Conservation (phyloP, 2,329 filamentous ascomycete species). For the Endoconidiophora polonica region DNA sequence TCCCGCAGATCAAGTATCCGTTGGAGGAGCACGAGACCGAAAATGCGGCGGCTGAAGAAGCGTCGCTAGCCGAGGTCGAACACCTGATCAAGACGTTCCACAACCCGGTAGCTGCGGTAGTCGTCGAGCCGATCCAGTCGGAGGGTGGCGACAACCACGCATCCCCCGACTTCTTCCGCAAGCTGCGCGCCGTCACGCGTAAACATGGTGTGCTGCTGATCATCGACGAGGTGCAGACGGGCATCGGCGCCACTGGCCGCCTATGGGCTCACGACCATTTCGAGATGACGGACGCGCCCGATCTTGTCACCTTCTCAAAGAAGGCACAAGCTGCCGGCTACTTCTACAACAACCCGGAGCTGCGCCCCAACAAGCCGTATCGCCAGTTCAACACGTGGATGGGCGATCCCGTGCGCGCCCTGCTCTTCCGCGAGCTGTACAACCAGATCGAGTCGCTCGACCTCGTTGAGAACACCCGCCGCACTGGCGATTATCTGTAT, state of each 20-base stretch:
- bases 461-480: conserved; percentile 65
- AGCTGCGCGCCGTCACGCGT: conserved; percentile 54
- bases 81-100: conserved; percentile 48
- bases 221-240: conserved; percentile 73
- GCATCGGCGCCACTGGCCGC: conserved; percentile 68
- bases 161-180: conserved; percentile 60
- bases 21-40: conserved; percentile 51
- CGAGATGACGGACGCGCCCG: conserved; percentile 49
- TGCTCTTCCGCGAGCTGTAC: conserved; percentile 65
- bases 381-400: conserved; percentile 84
- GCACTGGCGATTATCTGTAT: conserved; percentile 65
- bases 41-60: conserved; percentile 54
- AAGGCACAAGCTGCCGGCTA: conserved; percentile 76
- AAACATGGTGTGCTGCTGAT: conserved; percentile 57
- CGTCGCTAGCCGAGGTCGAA: conserved; percentile 59
- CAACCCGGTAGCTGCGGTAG: conserved; percentile 54
- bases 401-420: conserved; percentile 60
- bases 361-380: conserved; percentile 67
- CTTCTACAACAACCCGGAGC: conserved; percentile 59
- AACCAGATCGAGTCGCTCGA: conserved; percentile 58
- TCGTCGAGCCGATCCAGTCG: conserved; percentile 68
- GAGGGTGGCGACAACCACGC: conserved; percentile 78
- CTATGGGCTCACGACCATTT: conserved; percentile 74
- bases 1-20: conserved; percentile 63
- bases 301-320: conserved; percentile 82